phyloP scores from a whole-genome alignment of 1,139 yeast species.

The Suhomyces wounanorum region DNA sequence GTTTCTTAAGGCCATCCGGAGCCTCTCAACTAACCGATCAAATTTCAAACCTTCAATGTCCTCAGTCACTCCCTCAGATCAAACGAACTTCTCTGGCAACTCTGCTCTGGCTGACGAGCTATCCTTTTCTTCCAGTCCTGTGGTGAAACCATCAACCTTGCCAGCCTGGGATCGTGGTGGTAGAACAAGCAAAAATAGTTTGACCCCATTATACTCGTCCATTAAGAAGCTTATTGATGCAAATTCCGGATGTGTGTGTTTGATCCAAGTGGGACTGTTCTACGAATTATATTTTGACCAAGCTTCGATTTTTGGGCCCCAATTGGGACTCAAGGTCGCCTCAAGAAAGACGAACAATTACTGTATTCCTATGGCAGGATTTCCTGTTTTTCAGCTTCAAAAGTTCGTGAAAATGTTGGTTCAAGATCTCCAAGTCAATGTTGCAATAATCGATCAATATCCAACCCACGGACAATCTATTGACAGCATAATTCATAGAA shows the following conservation, averaged over 20 bases:
- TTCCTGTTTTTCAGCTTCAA: constrained; percentile 71
- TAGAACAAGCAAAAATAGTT: constrained; percentile 28
- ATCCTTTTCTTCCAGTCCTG: not conserved
- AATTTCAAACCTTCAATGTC: not conserved
- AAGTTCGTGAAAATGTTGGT: constrained; percentile 75
- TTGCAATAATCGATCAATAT: constrained; percentile 79
- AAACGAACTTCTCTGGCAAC: not conserved
- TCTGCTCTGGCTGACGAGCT: not conserved
- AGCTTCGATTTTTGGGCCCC: constrained; percentile 72
- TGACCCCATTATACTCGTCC: constrained; percentile 41
- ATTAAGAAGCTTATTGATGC: constrained; percentile 37
- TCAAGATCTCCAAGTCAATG: constrained; percentile 65
- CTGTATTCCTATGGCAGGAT: constrained; percentile 85
- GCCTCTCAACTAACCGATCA: not conserved
- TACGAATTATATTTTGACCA: constrained; percentile 89
- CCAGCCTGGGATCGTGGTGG: constrained; percentile 48
- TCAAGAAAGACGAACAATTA: constrained; percentile 43
- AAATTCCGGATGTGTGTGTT: constrained; percentile 71
- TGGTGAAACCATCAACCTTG: not conserved
- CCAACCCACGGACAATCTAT: constrained; percentile 25
- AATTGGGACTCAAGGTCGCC: constrained; percentile 60
- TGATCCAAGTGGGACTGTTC: constrained; percentile 88
- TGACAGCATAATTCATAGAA: constrained; percentile 55
- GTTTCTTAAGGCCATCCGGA: not conserved
- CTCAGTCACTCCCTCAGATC: not conserved